Conservation (phyloP, 495 filamentous ascomycete genomes). For the Ramalina intermedia region DNA sequence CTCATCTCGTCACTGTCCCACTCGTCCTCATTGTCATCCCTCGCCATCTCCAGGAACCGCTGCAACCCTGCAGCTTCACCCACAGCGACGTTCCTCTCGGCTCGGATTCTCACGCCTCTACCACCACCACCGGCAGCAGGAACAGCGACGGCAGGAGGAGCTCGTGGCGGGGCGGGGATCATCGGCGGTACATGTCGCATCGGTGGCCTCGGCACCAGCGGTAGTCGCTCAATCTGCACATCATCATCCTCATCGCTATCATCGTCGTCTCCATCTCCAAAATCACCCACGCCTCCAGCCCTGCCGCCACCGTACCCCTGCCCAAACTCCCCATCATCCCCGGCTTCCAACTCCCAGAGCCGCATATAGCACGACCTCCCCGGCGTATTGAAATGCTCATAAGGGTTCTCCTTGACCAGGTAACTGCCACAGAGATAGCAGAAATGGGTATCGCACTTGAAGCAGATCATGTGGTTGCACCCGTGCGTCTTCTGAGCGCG, state of each 20-base stretch:
- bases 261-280: constrained; percentile 23
- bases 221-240: not conserved
- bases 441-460: constrained; percentile 79
- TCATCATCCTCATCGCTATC: constrained; percentile 1
- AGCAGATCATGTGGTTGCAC: constrained; percentile 97
- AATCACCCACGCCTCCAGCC: constrained; percentile 15
- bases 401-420: constrained; percentile 70
- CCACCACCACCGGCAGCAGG: not conserved
- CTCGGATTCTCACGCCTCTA: not conserved
- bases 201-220: not conserved
- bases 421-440: constrained; percentile 89
- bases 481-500: constrained; percentile 81
- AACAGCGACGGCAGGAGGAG: not conserved
- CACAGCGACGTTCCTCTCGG: not conserved
- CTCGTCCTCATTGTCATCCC: constrained; percentile 45
- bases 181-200: not conserved
- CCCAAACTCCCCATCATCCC: constrained; percentile 53
- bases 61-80: constrained; percentile 24
- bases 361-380: constrained; percentile 60
- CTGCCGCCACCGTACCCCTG: constrained; percentile 36
- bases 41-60: constrained; percentile 38
- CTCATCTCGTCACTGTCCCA: constrained; percentile 51
- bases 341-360: constrained; percentile 78
- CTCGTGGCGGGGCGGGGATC: constrained; percentile 1
- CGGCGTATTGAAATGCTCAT: constrained; percentile 68